Conservation (phyloP, 75 land plant species). For the Cunninghamia lanceolata region DNA sequence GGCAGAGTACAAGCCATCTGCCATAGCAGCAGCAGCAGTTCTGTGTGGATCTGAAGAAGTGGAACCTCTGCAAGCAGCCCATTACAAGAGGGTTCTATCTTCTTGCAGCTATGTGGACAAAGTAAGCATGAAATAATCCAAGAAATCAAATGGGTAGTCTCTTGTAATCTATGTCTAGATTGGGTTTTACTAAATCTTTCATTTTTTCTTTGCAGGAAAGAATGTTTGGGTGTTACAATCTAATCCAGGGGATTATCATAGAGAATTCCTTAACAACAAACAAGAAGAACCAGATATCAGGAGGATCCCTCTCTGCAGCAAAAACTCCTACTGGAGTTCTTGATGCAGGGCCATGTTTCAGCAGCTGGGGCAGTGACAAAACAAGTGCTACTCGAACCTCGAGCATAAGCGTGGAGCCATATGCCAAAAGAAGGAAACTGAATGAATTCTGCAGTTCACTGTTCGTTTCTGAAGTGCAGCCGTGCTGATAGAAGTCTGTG, state of each 20-base stretch:
- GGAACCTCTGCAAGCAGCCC: conserved; percentile 28
- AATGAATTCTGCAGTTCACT: conserved; percentile 2
- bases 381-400: conserved; percentile 16
- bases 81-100: conserved; percentile 25
- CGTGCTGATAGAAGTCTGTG: not conserved
- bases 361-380: not conserved
- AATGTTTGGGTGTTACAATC: conserved; percentile 15
- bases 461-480: conserved; percentile 1
- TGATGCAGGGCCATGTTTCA: conserved; percentile 56
- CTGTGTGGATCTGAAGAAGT: conserved; percentile 49
- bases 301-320: not conserved
- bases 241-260: not conserved
- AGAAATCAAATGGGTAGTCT: not conserved
- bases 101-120: conserved; percentile 41
- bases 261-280: not conserved
- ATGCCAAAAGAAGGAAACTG: conserved; percentile 31
- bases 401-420: conserved; percentile 9
- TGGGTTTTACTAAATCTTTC: not conserved
- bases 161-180: not conserved
- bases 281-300: not conserved
- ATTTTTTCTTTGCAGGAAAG: not conserved
- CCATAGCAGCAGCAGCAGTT: conserved; percentile 53
- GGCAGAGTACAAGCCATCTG: conserved; percentile 72
- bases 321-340: conserved; percentile 56
- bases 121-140: conserved; percentile 20